Conservation (phyloP, 352 stramenopile species). For the Pythium volutum region DNA sequence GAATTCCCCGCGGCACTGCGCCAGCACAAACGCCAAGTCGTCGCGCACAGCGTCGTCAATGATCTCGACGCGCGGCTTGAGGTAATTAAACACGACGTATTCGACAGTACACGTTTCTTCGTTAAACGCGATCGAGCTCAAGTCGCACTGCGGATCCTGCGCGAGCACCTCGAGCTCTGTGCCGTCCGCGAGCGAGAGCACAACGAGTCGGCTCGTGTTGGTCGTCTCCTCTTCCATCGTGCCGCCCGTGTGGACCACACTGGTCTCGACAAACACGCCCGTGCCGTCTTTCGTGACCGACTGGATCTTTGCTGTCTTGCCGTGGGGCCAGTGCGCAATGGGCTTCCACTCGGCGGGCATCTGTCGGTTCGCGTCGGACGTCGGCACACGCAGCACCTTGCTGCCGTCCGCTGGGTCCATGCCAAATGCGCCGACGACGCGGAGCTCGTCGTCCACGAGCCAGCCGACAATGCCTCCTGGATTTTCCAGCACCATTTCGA, state of each 20-base stretch:
- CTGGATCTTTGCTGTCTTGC: constrained; percentile 27
- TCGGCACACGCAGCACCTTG: constrained; percentile 29
- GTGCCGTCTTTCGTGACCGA: constrained; percentile 30
- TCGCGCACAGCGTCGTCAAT: constrained; percentile 29
- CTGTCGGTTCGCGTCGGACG: constrained; percentile 15
- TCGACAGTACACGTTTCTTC: constrained; percentile 21
- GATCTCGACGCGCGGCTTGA: constrained; percentile 32
- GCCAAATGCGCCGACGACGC: constrained; percentile 23
- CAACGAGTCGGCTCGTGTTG: constrained; percentile 39
- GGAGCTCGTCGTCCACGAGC: constrained; percentile 30
- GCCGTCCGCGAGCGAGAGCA: constrained; percentile 36
- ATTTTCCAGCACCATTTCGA: constrained; percentile 32
- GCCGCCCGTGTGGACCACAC: constrained; percentile 25
- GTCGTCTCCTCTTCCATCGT: constrained; percentile 3
- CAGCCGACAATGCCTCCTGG: constrained; percentile 29
- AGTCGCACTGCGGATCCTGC: constrained; percentile 28
- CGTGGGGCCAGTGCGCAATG: constrained; percentile 38
- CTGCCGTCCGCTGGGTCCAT: constrained; percentile 27
- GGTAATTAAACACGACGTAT: constrained; percentile 37
- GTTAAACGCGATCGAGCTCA: constrained; percentile 31
- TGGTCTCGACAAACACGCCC: constrained; percentile 39
- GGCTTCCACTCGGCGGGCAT: constrained; percentile 26
- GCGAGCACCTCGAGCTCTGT: constrained; percentile 31
- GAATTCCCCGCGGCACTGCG: constrained; percentile 22
- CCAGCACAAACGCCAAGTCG: constrained; percentile 31